A percentile compares a stretch with the other conserved stretches of the same genome.
Conservation (phyloP, 179 eudicot genomes). For the Pouteria campechiana region DNA sequence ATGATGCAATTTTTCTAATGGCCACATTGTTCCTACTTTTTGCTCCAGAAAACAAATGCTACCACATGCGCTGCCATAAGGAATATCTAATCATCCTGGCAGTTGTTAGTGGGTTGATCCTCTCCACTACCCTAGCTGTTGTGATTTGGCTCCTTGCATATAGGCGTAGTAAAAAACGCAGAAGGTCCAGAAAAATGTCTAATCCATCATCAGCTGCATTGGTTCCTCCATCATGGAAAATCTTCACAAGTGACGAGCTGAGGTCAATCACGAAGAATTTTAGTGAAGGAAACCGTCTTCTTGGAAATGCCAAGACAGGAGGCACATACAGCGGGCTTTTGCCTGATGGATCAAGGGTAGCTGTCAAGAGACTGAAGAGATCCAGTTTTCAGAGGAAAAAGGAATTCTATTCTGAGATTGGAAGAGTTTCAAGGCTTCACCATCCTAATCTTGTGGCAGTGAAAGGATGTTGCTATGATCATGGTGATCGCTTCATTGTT, state of each 20-base stretch:
- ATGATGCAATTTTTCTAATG: neutral
- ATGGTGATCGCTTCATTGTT: constrained; percentile 83
- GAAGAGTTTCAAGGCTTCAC: constrained; percentile 82
- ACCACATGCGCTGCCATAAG: constrained; percentile 59
- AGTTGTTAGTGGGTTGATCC: constrained; percentile 69
- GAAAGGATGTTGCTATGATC: constrained; percentile 92
- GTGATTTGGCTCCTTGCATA: constrained; percentile 77
- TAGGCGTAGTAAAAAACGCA: constrained; percentile 63
- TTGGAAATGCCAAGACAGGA: constrained; percentile 90
- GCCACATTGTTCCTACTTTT: neutral
- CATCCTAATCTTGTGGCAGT: constrained; percentile 81
- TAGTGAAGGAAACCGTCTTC: constrained; percentile 86
- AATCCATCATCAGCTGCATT: constrained; percentile 53
- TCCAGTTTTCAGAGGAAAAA: constrained; percentile 83
- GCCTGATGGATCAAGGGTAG: constrained; percentile 79
- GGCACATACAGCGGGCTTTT: constrained; percentile 81
- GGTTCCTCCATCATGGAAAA: constrained; percentile 80
- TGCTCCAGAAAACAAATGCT: constrained; percentile 44
- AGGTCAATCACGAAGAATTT: constrained; percentile 76
- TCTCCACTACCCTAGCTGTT: constrained; percentile 56
- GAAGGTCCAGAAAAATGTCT: constrained; percentile 61
- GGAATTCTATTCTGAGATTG: constrained; percentile 87
- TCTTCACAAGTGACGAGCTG: constrained; percentile 73
- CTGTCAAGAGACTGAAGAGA: constrained; percentile 82
- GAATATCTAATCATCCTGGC: constrained; percentile 73